phyloP scores from a whole-genome alignment of 371 early-diverging fungal species.

The Mortierella sp. region DNA sequence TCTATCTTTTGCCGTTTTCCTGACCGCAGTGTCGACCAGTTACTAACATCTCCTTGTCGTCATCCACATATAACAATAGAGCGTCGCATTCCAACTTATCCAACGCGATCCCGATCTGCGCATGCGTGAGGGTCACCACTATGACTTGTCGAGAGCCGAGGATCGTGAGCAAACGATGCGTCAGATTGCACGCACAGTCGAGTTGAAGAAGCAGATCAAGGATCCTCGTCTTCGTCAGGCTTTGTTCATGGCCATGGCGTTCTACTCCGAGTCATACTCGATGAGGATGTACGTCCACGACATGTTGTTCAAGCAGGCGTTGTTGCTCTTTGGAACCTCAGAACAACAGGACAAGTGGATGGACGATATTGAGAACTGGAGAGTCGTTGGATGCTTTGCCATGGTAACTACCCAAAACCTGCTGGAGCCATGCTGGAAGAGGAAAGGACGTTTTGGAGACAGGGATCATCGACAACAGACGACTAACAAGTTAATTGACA shows the following conservation, averaged over 20 bases:
- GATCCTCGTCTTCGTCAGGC: conserved; percentile 49
- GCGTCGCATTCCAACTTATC: conserved; percentile 61
- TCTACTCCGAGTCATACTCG: conserved; percentile 68
- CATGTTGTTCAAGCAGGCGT: conserved; percentile 64
- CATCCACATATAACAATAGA: conserved; percentile 2
- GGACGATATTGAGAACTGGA: conserved; percentile 61
- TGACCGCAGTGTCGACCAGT: too few relatives aligned
- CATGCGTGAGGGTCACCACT: conserved; percentile 63
- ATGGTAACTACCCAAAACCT: conserved; percentile 58
- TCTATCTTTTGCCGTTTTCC: too few relatives aligned
- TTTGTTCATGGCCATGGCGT: conserved; percentile 50
- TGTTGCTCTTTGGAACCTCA: conserved; percentile 67
- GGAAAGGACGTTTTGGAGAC: too few relatives aligned
- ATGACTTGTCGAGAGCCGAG: conserved; percentile 67
- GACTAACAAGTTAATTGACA: too few relatives aligned
- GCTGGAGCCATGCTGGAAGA: too few relatives aligned
- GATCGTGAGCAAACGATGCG: conserved; percentile 74
- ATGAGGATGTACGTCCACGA: conserved; percentile 75
- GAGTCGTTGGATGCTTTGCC: conserved; percentile 74
- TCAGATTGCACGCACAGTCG: conserved; percentile 61
- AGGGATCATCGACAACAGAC: too few relatives aligned
- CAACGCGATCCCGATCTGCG: conserved; percentile 68
- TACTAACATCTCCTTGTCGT: too few relatives aligned
- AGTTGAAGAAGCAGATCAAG: conserved; percentile 49
- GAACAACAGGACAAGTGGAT: conserved; percentile 69